Percentiles rank a stretch among this genome's conserved stretches.
These are phyloP conservation scores for Picea abies DNA, from an alignment of 83 land plant genomes.

Conservation along the genomic window DNA sequence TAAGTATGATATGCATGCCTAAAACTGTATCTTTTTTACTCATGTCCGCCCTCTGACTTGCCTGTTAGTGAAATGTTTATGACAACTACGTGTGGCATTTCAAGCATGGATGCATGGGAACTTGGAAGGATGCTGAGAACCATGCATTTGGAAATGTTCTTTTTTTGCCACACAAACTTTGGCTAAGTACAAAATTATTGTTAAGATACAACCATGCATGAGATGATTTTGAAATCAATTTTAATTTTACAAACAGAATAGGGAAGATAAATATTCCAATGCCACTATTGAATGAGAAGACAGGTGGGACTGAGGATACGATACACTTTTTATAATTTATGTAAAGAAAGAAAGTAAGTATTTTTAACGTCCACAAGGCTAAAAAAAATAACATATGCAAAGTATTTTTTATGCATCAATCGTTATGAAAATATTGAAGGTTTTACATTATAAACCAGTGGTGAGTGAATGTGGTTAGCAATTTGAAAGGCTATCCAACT, in stretches of 20 bases:
- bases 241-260: slow-evolving; percentile 66
- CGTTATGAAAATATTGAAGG: slow-evolving; percentile 62
- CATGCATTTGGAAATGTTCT: background rate
- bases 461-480: slow-evolving; percentile 44
- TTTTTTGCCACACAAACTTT: slow-evolving; percentile 48
- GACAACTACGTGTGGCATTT: too few relatives aligned
- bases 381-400: too few relatives aligned
- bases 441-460: slow-evolving; percentile 40
- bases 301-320: slow-evolving; percentile 55
- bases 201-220: slow-evolving; percentile 41
- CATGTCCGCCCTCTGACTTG: too few relatives aligned
- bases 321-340: too few relatives aligned
- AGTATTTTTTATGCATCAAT: slow-evolving; percentile 55
- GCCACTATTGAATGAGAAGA: slow-evolving; percentile 63
- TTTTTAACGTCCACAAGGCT: too few relatives aligned
- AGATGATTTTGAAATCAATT: slow-evolving; percentile 66
- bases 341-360: too few relatives aligned
- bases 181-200: slow-evolving; percentile 62
- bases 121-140: too few relatives aligned
- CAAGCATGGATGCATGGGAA: too few relatives aligned
- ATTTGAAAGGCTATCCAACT: background rate
- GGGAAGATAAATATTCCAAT: slow-evolving; percentile 69
- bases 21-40: too few relatives aligned
- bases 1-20: too few relatives aligned
- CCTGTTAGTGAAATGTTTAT: too few relatives aligned